Evolutionary conservation across 495 filamentous ascomycete genomes (phyloP).

Genomic region (Podospora australis): DNA sequence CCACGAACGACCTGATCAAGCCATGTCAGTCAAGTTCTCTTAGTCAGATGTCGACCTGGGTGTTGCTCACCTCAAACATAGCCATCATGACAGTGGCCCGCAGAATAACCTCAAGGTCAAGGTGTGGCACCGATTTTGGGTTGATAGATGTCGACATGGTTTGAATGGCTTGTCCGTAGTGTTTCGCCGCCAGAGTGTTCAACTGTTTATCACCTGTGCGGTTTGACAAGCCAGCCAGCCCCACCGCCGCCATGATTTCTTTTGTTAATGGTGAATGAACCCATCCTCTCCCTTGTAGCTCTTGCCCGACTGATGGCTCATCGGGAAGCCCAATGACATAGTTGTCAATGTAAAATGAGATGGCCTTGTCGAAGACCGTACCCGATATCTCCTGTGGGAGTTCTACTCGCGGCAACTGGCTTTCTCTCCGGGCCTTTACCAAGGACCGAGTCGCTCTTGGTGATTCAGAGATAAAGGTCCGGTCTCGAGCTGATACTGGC

Average conservation of each 20-base stretch:
- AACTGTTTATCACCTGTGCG: constrained; percentile 36
- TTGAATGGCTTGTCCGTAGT: constrained; percentile 38
- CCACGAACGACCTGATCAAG: constrained; percentile 14
- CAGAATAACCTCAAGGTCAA: constrained; percentile 25
- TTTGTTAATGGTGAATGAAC: constrained; percentile 25
- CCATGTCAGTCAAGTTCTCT: neutral
- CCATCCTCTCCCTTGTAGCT: constrained; percentile 20
- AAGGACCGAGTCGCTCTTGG: constrained; percentile 2
- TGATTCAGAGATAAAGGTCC: constrained; percentile 5
- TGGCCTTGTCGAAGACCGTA: constrained; percentile 34
- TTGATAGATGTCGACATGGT: constrained; percentile 28
- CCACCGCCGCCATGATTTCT: constrained; percentile 40
- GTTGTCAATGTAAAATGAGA: constrained; percentile 43
- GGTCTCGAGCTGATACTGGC: neutral
- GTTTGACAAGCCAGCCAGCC: constrained; percentile 39
- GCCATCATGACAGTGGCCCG: constrained; percentile 38
- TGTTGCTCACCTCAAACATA: constrained; percentile 38
- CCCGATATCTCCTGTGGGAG: constrained; percentile 16
- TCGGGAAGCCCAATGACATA: constrained; percentile 44
- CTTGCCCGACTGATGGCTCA: constrained; percentile 31
- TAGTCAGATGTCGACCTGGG: neutral
- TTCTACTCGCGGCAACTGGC: neutral
- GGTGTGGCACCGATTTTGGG: constrained; percentile 11
- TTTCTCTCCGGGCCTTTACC: neutral
- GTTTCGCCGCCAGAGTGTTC: constrained; percentile 31